Evolutionary conservation across 1,284 basidiomycete genomes (phyloP).

Genomic region (Papiliotrema nemorosa): DNA sequence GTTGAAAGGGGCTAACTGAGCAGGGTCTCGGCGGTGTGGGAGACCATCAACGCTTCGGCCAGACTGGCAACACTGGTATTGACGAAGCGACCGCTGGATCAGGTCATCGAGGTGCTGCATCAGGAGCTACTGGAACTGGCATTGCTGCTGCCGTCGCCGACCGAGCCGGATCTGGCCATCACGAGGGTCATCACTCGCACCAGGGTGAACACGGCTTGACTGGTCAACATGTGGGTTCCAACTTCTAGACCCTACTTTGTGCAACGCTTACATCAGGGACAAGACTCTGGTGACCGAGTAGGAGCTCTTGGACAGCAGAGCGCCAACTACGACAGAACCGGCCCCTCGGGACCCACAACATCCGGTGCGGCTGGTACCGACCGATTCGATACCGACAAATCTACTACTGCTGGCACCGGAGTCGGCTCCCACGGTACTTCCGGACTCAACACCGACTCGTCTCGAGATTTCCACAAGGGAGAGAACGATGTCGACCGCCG

Average conservation of each 20-base stretch:
- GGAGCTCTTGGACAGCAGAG: conserved; percentile 19
- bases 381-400: conserved; percentile 27
- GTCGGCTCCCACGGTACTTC: background rate
- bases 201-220: background rate
- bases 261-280: too few species aligned
- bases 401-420: background rate
- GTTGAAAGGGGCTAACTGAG: too few species aligned
- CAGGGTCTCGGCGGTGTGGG: background rate
- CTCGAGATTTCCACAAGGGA: conserved; percentile 1
- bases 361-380: conserved; percentile 33
- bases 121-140: background rate
- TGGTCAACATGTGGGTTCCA: too few species aligned
- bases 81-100: background rate
- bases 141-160: background rate
- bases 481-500: background rate
- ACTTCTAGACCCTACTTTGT: too few species aligned
- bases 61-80: background rate
- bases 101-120: too few species aligned
- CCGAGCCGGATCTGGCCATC: background rate
- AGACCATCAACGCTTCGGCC: background rate
- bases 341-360: conserved; percentile 20
- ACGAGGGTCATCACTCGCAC: background rate
- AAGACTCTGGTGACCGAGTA: conserved; percentile 22
- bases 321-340: conserved; percentile 21
- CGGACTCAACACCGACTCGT: too few species aligned